phyloP scores from a whole-genome alignment of 768 basidiomycete genomes.

The Rhizopogon sp. region DNA sequence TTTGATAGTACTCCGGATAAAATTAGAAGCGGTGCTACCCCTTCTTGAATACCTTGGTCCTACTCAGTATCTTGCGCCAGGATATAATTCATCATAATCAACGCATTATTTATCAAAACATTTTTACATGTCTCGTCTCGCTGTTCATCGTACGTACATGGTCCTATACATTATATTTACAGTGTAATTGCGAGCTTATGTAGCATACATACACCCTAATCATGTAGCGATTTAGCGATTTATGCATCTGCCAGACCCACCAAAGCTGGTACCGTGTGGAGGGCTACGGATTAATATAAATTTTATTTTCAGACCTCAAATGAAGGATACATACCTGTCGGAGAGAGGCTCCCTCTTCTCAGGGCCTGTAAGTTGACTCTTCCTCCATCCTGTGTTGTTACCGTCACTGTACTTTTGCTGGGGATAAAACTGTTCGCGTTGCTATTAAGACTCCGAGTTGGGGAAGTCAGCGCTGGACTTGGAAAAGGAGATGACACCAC shows the following conservation, averaged over 20 bases:
- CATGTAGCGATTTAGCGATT: background rate
- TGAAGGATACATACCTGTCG: slow-evolving; percentile 14
- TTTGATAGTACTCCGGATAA: slow-evolving; percentile 15
- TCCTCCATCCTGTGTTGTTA: slow-evolving; percentile 17
- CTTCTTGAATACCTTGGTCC: slow-evolving; percentile 10
- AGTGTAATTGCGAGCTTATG: background rate
- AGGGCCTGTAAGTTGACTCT: slow-evolving; percentile 10
- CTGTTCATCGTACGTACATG: background rate
- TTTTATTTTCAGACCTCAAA: background rate
- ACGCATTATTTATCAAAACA: too few relatives aligned
- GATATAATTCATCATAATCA: too few relatives aligned
- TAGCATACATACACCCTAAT: background rate
- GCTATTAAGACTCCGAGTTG: slow-evolving; percentile 15
- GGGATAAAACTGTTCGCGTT: slow-evolving; percentile 23
- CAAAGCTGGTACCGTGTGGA: background rate
- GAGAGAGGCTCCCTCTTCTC: slow-evolving; percentile 18
- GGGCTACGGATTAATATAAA: background rate
- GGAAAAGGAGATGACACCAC: background rate
- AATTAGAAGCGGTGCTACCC: slow-evolving; percentile 21
- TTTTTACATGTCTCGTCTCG: background rate
- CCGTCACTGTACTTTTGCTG: slow-evolving; percentile 8
- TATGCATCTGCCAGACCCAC: background rate
- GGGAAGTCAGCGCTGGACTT: background rate
- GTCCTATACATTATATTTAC: background rate
- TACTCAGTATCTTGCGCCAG: background rate